Conservation (phyloP, 1,284 basidiomycete genomes). For the Stygiomarasmius scandens region DNA sequence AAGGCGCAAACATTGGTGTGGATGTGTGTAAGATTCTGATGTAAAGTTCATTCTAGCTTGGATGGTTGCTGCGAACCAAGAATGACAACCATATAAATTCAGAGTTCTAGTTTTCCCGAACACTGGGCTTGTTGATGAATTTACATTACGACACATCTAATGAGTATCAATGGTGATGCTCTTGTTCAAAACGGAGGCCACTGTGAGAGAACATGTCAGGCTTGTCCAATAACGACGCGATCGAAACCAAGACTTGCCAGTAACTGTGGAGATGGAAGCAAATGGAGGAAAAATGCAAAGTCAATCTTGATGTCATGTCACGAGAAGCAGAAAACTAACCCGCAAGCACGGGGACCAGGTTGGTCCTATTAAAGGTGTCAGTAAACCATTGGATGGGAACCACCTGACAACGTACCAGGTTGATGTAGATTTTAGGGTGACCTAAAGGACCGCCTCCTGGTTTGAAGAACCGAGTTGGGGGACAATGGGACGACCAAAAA, state of each 20-base stretch:
- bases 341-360: constrained; percentile 74
- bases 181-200: constrained; percentile 76
- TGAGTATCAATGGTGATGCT: constrained; percentile 46
- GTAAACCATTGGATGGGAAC: constrained; percentile 9
- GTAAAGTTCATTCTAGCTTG: background rate
- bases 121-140: background rate
- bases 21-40: background rate
- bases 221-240: background rate
- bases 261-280: constrained; percentile 54
- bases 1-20: background rate
- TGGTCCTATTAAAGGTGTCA: constrained; percentile 64
- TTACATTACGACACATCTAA: background rate
- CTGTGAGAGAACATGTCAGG: constrained; percentile 42
- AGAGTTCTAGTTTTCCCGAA: no score
- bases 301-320: background rate
- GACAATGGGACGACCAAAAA: background rate
- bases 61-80: background rate
- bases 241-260: constrained; percentile 60
- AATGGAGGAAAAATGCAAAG: constrained; percentile 13
- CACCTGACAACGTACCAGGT: constrained; percentile 63
- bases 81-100: background rate
- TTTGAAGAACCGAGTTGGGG: constrained; percentile 6
- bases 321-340: constrained; percentile 49
- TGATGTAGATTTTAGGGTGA: constrained; percentile 96
- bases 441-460: constrained; percentile 93